These are phyloP conservation scores for Pyricularia sp. DNA, from an alignment of 2,329 filamentous ascomycete genomes.

Conservation along the genomic window DNA sequence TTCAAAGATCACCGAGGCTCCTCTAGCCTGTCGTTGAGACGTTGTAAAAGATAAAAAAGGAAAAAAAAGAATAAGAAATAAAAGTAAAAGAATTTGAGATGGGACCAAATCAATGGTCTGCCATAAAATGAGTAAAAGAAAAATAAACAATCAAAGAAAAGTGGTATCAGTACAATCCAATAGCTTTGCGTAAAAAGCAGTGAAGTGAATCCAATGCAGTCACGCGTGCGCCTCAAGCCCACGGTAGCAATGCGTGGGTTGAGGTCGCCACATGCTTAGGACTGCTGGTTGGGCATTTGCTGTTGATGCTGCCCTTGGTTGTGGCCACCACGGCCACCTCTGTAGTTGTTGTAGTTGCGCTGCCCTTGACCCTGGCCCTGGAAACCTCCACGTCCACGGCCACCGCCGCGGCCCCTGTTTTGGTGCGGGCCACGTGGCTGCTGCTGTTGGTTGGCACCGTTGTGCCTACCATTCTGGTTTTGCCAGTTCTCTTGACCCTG, in stretches of 20 bases:
- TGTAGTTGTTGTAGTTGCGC: constrained; percentile 2
- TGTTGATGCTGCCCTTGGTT: constrained; percentile 2
- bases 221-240: not conserved
- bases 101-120: not conserved
- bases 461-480: constrained; percentile 18
- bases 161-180: constrained; percentile 13
- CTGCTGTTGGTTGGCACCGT: constrained; percentile 12
- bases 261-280: not conserved
- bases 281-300: not conserved
- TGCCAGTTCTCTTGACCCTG: constrained; percentile 15
- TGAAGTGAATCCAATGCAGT: not conserved
- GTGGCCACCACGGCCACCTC: constrained; percentile 2
- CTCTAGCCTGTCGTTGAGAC: not conserved
- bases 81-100: not conserved
- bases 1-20: not conserved
- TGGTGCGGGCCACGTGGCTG: constrained; percentile 17
- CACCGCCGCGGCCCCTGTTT: constrained; percentile 15
- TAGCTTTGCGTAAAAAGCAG: constrained; percentile 2
- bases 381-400: constrained; percentile 13
- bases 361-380: constrained; percentile 13
- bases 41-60: not conserved
- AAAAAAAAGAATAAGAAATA: not conserved
- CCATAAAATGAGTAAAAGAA: not conserved
- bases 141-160: constrained; percentile 1
- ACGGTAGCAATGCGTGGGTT: not conserved